Base-by-base conservation (phyloP, 2,329 filamentous ascomycete genomes). In the Talaromyces funiculosus region DNA sequence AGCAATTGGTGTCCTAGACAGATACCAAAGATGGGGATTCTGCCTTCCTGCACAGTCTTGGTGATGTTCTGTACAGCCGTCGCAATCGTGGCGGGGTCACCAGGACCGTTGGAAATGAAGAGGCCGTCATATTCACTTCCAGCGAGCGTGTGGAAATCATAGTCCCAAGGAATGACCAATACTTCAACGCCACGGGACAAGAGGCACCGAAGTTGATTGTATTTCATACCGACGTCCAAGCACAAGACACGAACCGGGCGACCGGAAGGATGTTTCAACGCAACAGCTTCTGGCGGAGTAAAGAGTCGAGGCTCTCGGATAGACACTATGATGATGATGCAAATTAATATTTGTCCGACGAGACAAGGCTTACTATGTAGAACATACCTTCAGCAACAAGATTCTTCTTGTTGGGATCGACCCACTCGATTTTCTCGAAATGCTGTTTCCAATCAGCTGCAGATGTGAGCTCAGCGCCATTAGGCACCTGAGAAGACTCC, bases 141-240 rank as follows among this genome's bases (percentile, higher is more conserved):
- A 58, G 87, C 86, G 60, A 91, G 84, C 59, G 82, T 78, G 59
- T 88, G 86, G 74, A 97, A 92, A 75, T 97, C 89, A 72, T 97
- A 92, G 78, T 99, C 87, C 92, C 93, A 99, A 9, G 94, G 94
- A 65, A 94, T 92, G 60, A 97, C 91, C 65, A 96, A 80, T 54
- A 97, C 92, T 74, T 99, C 94, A 60, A 97, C 89, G 59, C 94
- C 94, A 67, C 94, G 87, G 69, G 86, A 88, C 62, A 99, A 82
- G 69, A 99, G 87, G 79, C 94, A 99, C 67, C 94, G 86, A 68
- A 99, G 83, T 80, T 99, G 94, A 80, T 97, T 99, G 80, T 90
- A 97, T 79, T 99, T 99, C 82, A 97, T 87, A 74, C 94, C 94
- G 67, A 99, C 93, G 79, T 99, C 94, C 67, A 99, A 85, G 73